A percentile compares a stretch with the other conserved stretches of the same genome.
Evolutionary conservation across 768 basidiomycete species (phyloP).

Genomic region (Phylloporus arenicola): DNA sequence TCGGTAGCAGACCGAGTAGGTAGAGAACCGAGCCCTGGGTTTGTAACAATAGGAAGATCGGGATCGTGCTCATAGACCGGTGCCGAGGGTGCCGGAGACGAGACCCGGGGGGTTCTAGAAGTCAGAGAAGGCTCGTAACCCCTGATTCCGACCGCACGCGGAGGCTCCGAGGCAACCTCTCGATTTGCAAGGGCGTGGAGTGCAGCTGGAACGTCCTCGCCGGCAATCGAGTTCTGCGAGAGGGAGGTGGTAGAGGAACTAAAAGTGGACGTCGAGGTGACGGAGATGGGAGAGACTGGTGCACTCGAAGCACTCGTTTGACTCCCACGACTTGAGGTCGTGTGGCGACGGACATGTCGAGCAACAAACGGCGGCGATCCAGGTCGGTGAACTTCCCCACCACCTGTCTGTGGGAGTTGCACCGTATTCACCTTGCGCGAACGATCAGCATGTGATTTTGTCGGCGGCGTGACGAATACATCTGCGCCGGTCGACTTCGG

Average conservation of each 20-base stretch:
- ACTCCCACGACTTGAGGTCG: slow-evolving; percentile 28
- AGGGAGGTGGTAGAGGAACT: slow-evolving; percentile 16
- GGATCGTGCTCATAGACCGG: slow-evolving; percentile 26
- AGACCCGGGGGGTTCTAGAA: slow-evolving; percentile 21
- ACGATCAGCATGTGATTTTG: slow-evolving; percentile 10
- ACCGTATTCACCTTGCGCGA: slow-evolving; percentile 23
- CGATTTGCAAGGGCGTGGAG: slow-evolving; percentile 12
- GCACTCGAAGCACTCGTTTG: slow-evolving; percentile 28
- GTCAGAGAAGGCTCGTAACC: slow-evolving; percentile 9
- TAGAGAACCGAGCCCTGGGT: slow-evolving; percentile 12
- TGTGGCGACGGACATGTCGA: slow-evolving; percentile 31
- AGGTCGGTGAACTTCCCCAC: slow-evolving; percentile 18
- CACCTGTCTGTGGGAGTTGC: slow-evolving; percentile 17
- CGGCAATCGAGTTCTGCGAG: slow-evolving; percentile 12
- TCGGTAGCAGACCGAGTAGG: slow-evolving; percentile 30
- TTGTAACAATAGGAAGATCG: slow-evolving; percentile 20
- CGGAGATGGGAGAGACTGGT: slow-evolving; percentile 29
- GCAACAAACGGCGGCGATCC: slow-evolving; percentile 31
- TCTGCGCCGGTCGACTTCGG: slow-evolving; percentile 9
- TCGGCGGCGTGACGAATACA: slow-evolving; percentile 13
- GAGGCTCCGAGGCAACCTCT: slow-evolving; percentile 22
- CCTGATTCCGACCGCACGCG: slow-evolving; percentile 13
- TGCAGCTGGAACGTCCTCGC: slow-evolving; percentile 17
- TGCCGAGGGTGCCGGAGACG: slow-evolving; percentile 19
- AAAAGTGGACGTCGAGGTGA: slow-evolving; percentile 25